Base-by-base conservation (phyloP, 805 yeast species). In the Starmerella potacharoeniae region DNA sequence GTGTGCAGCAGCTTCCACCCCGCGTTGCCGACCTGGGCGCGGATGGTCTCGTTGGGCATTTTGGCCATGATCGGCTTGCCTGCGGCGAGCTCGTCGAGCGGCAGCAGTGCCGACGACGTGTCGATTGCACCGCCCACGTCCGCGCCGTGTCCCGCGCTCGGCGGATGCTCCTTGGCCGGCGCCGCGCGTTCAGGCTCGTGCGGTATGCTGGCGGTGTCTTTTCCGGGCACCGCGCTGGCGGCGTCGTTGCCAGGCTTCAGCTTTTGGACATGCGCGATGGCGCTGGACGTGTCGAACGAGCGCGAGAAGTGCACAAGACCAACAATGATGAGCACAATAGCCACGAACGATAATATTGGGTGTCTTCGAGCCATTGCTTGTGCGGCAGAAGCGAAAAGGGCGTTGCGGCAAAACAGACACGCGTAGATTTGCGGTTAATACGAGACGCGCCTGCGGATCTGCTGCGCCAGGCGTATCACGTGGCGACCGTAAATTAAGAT, bases 1-100 rank as follows among this genome's bases (percentile, higher is more conserved):
- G 97, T 91, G 69, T 93, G 98, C 65, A 93, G 81, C 43, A 91
- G 71, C 65, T 79, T 86, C 98, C 98, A 91, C 0, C 95, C 82
- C 0, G 97, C 84, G 55, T 86, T 78, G 1, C 98, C 98, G 6
- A 91, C 76, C 64, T 86, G 93, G 1, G 95, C 93, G 60, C 81
- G 79, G 52, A 81, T 71, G 0, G 89, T 84, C 60, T 82, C 89
- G 68, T 91, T 91, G 14, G 85, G 85, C 95, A 93, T 89, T 62
- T 86, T 79, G 6, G 95, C 95, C 98, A 93, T 93, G 65, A 89
- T 89, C 2, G 89, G 75, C 43, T 62, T 61, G 28, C 75, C 69
- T n/a, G 51, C 49, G 40, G 61, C 54, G 2, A 64, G 53, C 7
- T 54, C 54, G 10, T 48, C 51, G 28, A 48, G 22, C 28, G 43